These are phyloP conservation scores for Allantophomopsis cytisporea DNA, from an alignment of 2,329 filamentous ascomycete genomes.

Conservation along the genomic window DNA sequence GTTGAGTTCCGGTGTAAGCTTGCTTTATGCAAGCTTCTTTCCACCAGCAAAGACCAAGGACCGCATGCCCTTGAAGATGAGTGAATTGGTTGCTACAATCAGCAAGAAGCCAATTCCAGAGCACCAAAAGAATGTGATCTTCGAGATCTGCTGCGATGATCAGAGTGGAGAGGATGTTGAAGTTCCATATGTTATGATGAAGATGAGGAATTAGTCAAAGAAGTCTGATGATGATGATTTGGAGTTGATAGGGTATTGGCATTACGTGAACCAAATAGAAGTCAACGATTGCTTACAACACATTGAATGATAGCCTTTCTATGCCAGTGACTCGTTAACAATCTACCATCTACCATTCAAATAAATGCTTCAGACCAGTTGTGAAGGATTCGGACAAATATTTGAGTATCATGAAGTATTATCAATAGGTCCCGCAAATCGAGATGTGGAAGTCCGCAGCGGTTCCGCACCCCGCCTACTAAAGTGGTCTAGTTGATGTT, in stretches of 20 bases:
- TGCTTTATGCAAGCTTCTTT: constrained; percentile 92
- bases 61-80: constrained; percentile 70
- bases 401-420: no score
- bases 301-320: no score
- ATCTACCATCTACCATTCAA: no score
- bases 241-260: not conserved
- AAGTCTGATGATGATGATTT: constrained; percentile 1
- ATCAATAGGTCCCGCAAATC: no score
- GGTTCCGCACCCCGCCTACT: no score
- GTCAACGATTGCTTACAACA: no score
- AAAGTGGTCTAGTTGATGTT: no score
- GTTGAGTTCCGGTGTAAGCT: constrained; percentile 93
- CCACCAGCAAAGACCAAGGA: constrained; percentile 66
- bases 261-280: not conserved
- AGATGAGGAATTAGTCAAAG: constrained; percentile 22
- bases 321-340: no score
- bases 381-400: no score
- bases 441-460: no score
- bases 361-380: no score
- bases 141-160: constrained; percentile 91
- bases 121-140: constrained; percentile 91
- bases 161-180: constrained; percentile 85
- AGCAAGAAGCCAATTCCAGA: constrained; percentile 84
- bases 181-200: constrained; percentile 91
- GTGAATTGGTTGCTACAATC: constrained; percentile 73